Evolutionary conservation across 1,284 basidiomycete genomes (phyloP).

Genomic region (Cystobasidium slooffiae): DNA sequence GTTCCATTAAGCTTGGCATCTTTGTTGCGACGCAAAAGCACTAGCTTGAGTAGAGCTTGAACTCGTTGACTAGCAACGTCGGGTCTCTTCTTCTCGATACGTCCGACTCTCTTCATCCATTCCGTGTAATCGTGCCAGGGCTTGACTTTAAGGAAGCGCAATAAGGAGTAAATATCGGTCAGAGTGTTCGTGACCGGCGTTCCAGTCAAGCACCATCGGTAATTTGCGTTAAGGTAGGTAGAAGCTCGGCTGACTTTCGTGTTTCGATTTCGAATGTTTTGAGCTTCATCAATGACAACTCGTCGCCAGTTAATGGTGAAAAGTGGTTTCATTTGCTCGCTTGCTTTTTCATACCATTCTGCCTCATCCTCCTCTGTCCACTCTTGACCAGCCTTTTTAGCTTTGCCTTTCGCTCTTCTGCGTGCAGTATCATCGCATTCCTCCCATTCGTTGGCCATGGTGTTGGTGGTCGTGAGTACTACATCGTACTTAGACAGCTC

Average conservation of each 20-base stretch:
- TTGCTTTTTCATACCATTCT: slow-evolving; percentile 32
- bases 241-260: slow-evolving; percentile 16
- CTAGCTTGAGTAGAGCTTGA: slow-evolving; percentile 65
- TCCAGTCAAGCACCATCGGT: slow-evolving; percentile 86
- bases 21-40: slow-evolving; percentile 88
- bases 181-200: slow-evolving; percentile 55
- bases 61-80: slow-evolving; percentile 63
- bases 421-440: slow-evolving; percentile 14
- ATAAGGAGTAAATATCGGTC: slow-evolving; percentile 85
- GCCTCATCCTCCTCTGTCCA: slow-evolving; percentile 24
- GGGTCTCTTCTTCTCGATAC: slow-evolving; percentile 65
- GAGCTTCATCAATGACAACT: slow-evolving; percentile 58
- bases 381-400: slow-evolving; percentile 42
- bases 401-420: slow-evolving; percentile 44
- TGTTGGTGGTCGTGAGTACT: slow-evolving; percentile 56
- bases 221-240: slow-evolving; percentile 73
- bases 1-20: slow-evolving; percentile 84
- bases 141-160: slow-evolving; percentile 85
- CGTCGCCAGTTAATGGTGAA: slow-evolving; percentile 69
- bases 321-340: slow-evolving; percentile 49
- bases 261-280: slow-evolving; percentile 61
- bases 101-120: slow-evolving; percentile 53
- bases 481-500: slow-evolving; percentile 41
- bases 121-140: slow-evolving; percentile 49
- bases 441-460: slow-evolving; percentile 38